Percentiles rank a stretch among this genome's conserved stretches.
Conservation (phyloP, 1,139 yeast genomes). For the Yamadazyma blattariae region DNA sequence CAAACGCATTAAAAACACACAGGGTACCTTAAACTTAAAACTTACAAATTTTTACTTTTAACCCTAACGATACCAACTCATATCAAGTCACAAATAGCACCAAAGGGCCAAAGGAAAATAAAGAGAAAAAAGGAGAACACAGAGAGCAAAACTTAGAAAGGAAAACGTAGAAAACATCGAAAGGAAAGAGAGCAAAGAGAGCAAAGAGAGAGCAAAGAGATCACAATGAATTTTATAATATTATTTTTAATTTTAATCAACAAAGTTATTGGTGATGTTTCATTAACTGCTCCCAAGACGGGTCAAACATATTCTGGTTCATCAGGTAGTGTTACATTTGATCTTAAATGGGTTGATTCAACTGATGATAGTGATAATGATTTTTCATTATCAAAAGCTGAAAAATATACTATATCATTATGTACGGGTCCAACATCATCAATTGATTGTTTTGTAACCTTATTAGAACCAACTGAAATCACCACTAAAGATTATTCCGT, state of each 20-base stretch:
- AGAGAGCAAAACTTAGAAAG: not conserved
- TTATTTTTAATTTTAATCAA: slow-evolving; percentile 2
- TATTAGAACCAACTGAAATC: slow-evolving; percentile 23
- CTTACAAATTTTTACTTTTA: too few relatives aligned
- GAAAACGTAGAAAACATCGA: too few relatives aligned
- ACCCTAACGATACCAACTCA: too few relatives aligned
- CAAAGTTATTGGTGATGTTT: slow-evolving; percentile 51
- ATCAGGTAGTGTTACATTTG: slow-evolving; percentile 45
- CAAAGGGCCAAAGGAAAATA: too few relatives aligned
- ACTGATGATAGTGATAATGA: slow-evolving; percentile 43
- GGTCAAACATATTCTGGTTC: slow-evolving; percentile 51
- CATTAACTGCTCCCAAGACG: slow-evolving; percentile 47
- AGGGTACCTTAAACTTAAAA: too few relatives aligned
- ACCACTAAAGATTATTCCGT: slow-evolving; percentile 31
- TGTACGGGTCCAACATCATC: slow-evolving; percentile 64
- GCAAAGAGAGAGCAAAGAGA: not conserved
- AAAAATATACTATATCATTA: slow-evolving; percentile 50
- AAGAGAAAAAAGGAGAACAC: not conserved
- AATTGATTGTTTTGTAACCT: slow-evolving; percentile 40
- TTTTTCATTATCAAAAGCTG: slow-evolving; percentile 36
- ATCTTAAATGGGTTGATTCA: slow-evolving; percentile 62
- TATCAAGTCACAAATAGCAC: not conserved
- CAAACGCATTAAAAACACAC: too few relatives aligned
- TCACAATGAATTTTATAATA: slow-evolving; percentile 4
- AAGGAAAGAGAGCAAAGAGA: too few relatives aligned